These are phyloP conservation scores for Dictyostelium firmibasis DNA, from an alignment of 78 protist genomes.

Conservation along the genomic window DNA sequence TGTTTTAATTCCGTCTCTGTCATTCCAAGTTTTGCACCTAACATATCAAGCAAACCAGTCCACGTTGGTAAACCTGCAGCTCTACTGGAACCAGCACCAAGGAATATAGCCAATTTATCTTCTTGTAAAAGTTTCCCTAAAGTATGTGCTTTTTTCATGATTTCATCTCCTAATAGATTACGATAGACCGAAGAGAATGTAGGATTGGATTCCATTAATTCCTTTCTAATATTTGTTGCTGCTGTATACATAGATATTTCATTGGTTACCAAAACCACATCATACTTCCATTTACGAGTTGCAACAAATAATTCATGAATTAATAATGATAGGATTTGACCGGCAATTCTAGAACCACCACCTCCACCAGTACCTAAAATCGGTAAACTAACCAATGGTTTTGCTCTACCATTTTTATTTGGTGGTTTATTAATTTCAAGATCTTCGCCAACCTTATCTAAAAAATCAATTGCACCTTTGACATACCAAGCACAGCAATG, in stretches of 20 bases:
- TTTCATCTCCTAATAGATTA: neutral
- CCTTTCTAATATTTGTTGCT: slow-evolving; percentile 22
- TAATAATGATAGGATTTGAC: slow-evolving; percentile 52
- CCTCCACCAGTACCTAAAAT: slow-evolving; percentile 87
- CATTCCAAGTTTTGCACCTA: slow-evolving; percentile 72
- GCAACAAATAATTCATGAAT: slow-evolving; percentile 59
- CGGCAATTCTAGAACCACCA: slow-evolving; percentile 60
- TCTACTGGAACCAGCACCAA: slow-evolving; percentile 81
- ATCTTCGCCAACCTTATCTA: slow-evolving; percentile 44
- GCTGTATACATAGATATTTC: slow-evolving; percentile 50
- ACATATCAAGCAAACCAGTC: slow-evolving; percentile 44
- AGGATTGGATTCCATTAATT: neutral
- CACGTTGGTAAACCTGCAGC: slow-evolving; percentile 86
- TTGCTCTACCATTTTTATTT: slow-evolving; percentile 37
- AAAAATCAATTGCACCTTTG: slow-evolving; percentile 50
- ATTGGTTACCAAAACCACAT: slow-evolving; percentile 79
- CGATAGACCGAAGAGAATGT: neutral
- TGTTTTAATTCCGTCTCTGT: neutral
- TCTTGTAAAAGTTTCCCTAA: slow-evolving; percentile 4
- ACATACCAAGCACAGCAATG: slow-evolving; percentile 39
- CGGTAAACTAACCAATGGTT: slow-evolving; percentile 77
- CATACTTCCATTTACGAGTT: slow-evolving; percentile 62
- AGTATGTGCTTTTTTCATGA: slow-evolving; percentile 32
- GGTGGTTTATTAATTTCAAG: slow-evolving; percentile 24
- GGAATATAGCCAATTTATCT: slow-evolving; percentile 52